Evolutionary conservation across 345 rosid species (phyloP).

Genomic region (Gossypium herbaceum): DNA sequence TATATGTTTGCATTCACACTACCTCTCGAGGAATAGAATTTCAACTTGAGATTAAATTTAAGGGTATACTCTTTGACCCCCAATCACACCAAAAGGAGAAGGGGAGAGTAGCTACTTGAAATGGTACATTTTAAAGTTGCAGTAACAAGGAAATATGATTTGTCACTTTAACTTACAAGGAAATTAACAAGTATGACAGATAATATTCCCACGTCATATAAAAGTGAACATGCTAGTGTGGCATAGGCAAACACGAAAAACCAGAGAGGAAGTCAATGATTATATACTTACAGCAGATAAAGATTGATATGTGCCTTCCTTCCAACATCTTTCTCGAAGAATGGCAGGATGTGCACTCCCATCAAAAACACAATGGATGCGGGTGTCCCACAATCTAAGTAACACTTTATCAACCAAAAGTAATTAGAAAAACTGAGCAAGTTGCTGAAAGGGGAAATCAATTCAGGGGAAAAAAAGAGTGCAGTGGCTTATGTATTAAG

Average conservation of each 20-base stretch:
- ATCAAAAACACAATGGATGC: constrained; percentile 63
- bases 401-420: constrained; percentile 93
- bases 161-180: background rate
- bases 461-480: background rate
- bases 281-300: constrained; percentile 59
- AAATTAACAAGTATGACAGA: background rate
- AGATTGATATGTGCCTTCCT: constrained; percentile 71
- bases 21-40: background rate
- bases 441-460: constrained; percentile 5
- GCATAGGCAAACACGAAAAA: background rate
- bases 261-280: background rate
- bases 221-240: background rate
- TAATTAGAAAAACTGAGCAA: constrained; percentile 32
- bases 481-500: background rate
- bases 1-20: background rate
- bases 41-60: background rate
- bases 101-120: background rate
- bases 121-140: background rate
- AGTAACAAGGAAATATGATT: background rate
- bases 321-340: constrained; percentile 89
- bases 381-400: constrained; percentile 88
- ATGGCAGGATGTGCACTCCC: constrained; percentile 42
- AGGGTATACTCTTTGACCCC: background rate
- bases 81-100: background rate
- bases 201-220: background rate